phyloP scores from a whole-genome alignment of 2,329 filamentous ascomycete genomes.

The Sordariomycetes sp. region DNA sequence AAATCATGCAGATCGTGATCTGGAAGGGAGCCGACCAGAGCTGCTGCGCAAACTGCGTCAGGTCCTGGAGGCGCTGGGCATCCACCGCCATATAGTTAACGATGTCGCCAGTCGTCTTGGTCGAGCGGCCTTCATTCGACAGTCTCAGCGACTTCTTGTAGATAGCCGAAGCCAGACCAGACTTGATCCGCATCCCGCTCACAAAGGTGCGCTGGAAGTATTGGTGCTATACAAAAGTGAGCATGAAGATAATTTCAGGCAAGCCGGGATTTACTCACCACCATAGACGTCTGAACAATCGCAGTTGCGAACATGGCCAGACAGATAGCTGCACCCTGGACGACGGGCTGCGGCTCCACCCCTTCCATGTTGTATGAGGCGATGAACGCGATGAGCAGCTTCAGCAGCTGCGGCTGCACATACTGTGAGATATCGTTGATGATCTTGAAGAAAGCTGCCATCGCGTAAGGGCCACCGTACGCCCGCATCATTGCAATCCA shows the following conservation, averaged over 20 bases:
- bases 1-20: slow-evolving; percentile 89
- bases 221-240: slow-evolving; percentile 47
- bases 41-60: slow-evolving; percentile 91
- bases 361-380: slow-evolving; percentile 54
- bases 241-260: slow-evolving; percentile 1
- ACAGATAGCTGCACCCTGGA: slow-evolving; percentile 78
- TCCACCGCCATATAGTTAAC: slow-evolving; percentile 99
- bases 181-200: slow-evolving; percentile 93
- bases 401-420: slow-evolving; percentile 78
- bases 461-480: slow-evolving; percentile 73
- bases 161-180: slow-evolving; percentile 76
- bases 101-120: slow-evolving; percentile 91
- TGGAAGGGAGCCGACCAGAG: slow-evolving; percentile 96
- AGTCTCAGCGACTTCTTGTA: slow-evolving; percentile 83
- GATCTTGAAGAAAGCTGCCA: slow-evolving; percentile 79
- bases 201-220: slow-evolving; percentile 95
- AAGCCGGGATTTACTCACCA: slow-evolving; percentile 25
- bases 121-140: slow-evolving; percentile 80
- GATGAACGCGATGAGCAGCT: slow-evolving; percentile 73
- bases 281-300: slow-evolving; percentile 71
- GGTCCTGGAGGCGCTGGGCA: slow-evolving; percentile 84
- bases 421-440: slow-evolving; percentile 79
- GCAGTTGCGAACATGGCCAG: slow-evolving; percentile 86
- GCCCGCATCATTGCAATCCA: slow-evolving; percentile 78
- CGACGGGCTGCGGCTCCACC: slow-evolving; percentile 60